phyloP scores from a whole-genome alignment of 495 filamentous ascomycete species.

The Paragyromitra xinjiangensis region DNA sequence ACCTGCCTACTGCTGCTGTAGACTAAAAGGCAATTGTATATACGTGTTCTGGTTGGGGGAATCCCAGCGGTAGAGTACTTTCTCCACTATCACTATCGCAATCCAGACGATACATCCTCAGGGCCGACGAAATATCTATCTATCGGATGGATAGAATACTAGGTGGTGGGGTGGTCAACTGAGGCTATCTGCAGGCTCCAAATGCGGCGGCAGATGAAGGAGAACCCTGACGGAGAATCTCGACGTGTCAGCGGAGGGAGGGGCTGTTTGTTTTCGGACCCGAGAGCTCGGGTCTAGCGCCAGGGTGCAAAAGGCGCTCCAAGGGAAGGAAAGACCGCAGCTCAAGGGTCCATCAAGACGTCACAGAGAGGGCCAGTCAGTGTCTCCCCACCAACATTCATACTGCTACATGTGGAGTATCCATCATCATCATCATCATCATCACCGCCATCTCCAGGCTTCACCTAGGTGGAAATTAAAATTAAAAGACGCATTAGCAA shows the following conservation, averaged over 20 bases:
- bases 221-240: constrained; percentile 34
- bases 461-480: background rate
- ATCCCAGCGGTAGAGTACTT: background rate
- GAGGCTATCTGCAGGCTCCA: constrained; percentile 15
- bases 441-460: background rate
- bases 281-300: constrained; percentile 38
- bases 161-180: background rate
- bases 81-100: background rate
- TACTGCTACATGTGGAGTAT: background rate
- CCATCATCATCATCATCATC: constrained; percentile 4
- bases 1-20: background rate
- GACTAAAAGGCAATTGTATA: constrained; percentile 4
- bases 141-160: background rate
- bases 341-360: constrained; percentile 6
- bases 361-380: background rate
- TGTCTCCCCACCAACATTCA: background rate
- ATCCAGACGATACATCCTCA: constrained; percentile 1
- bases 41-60: constrained; percentile 18
- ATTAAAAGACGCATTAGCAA: constrained; percentile 12
- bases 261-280: constrained; percentile 42
- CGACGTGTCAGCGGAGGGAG: constrained; percentile 49
- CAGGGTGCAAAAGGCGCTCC: constrained; percentile 14
- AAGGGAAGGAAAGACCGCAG: background rate
- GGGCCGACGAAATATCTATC: background rate
- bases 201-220: constrained; percentile 38